Conservation (phyloP, 768 basidiomycete species). For the Serendipita sp. region DNA sequence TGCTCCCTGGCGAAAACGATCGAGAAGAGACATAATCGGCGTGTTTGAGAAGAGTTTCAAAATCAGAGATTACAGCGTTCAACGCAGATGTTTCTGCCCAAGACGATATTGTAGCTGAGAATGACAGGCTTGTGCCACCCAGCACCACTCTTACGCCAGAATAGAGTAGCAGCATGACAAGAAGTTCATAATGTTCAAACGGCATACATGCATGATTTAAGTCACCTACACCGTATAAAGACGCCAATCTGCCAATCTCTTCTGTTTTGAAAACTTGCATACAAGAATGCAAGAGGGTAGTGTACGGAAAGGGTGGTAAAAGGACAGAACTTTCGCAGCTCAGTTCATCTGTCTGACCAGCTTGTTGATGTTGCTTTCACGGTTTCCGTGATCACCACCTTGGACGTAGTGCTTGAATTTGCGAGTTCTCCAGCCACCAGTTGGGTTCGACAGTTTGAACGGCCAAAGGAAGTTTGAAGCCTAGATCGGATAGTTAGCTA, state of each 20-base stretch:
- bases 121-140: not conserved
- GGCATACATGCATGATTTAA: not conserved
- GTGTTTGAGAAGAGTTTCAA: no score
- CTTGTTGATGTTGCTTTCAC: conserved; percentile 93
- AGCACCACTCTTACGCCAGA: not conserved
- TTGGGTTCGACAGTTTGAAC: conserved; percentile 99
- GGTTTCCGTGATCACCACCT: conserved; percentile 95
- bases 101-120: no score
- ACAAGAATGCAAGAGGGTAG: not conserved
- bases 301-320: not conserved
- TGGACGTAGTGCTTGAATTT: conserved; percentile 96
- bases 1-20: conserved; percentile 67
- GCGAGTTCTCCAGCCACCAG: conserved; percentile 90
- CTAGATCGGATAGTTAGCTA: conserved; percentile 20
- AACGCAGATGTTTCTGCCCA: no score
- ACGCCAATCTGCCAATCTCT: not conserved
- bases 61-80: no score
- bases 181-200: not conserved
- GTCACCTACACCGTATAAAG: not conserved
- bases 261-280: not conserved
- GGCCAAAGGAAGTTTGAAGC: conserved; percentile 97
- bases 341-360: conserved; percentile 58
- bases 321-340: conserved; percentile 9
- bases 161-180: not conserved
- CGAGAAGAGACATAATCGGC: conserved; percentile 28